Conservation (phyloP, 352 stramenopile genomes). For the Globisporangium cystogenes region DNA sequence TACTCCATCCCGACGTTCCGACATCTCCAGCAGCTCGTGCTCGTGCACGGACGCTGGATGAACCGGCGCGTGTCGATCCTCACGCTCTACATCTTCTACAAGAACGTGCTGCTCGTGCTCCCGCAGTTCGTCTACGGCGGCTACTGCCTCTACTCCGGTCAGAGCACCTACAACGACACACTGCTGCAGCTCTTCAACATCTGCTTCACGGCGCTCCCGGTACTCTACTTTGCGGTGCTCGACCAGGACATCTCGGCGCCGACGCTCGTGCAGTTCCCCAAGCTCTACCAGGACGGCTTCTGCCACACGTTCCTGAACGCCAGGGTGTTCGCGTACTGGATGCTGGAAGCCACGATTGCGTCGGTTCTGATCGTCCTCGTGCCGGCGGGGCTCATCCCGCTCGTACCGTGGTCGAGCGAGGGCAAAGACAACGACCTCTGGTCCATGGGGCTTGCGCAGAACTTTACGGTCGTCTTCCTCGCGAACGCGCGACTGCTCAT, state of each 20-base stretch:
- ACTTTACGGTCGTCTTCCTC: conserved; percentile 55
- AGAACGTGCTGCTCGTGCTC: conserved; percentile 78
- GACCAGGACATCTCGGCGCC: conserved; percentile 50
- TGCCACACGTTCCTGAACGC: conserved; percentile 45
- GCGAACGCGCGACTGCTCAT: conserved; percentile 43
- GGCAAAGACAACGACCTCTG: conserved; percentile 65
- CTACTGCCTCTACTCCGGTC: conserved; percentile 70
- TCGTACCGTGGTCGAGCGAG: conserved; percentile 34
- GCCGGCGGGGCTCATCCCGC: conserved; percentile 28
- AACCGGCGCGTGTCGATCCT: conserved; percentile 58
- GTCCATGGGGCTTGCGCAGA: conserved; percentile 60
- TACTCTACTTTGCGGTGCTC: conserved; percentile 55
- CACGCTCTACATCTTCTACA: conserved; percentile 87
- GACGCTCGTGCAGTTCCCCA: conserved; percentile 37
- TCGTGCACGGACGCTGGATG: conserved; percentile 84
- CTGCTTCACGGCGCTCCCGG: conserved; percentile 66
- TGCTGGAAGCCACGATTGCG: conserved; percentile 42
- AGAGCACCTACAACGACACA: conserved; percentile 74
- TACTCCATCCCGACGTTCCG: conserved; percentile 88
- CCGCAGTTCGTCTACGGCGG: conserved; percentile 73
- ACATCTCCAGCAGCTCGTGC: conserved; percentile 75
- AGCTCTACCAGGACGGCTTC: conserved; percentile 50
- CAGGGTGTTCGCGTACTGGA: conserved; percentile 45
- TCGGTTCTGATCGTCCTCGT: conserved; percentile 48
- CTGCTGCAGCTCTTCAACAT: conserved; percentile 81